Evolutionary conservation across 164 flowering plant genomes (phyloP), one percentile per base, ranked within the genome.

Genomic region (Akebia trifoliata): DNA sequence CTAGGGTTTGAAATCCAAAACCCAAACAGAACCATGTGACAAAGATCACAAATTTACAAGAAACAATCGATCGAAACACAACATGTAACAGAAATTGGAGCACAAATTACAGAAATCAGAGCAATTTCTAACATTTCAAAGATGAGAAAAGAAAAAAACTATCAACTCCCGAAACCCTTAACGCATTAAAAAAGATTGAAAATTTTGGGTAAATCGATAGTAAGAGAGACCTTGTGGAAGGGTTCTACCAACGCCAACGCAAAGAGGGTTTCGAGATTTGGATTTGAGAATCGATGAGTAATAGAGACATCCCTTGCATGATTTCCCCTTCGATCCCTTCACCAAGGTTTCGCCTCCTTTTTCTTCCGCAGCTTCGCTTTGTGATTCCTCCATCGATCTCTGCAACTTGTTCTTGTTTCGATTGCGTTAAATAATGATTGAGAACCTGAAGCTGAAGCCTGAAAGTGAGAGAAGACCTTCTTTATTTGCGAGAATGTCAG

Each of bases 221-320:
- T 28, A 18, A 48, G 36, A 28, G 12, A n/a, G 11, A 78, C 83
- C 78, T 69, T 68, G 74, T 7, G 21, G 68, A 20, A 70, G 80
- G 8, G 76, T 57, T 30, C 71, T 66, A 38, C 68, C 25, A 64
- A 78, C 26, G 64, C 83, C 81, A 43, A 76, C 51, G 48, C 81
- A 79, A 39, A 68, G 61, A 66, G 83, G 83, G 38, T 61, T 72
- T 21, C 57, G 68, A 56, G 55, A 48, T 28, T 74, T 67, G 46
- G 83, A 76, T 76, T 72, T 76, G 67, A 70, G 77, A 46, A 60
- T 18, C 29, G 80, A 72, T 4, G 75, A 70, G 50, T 68, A 74
- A 44, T 72, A 74, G 3, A 79, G 66, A 54, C 72, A 71, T 17
- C 83, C 83, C 57, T 79, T 79, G 66, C 83, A 79, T 4, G 77